Conservation (phyloP, 208 protist species). For the Trypanosoma mega region DNA sequence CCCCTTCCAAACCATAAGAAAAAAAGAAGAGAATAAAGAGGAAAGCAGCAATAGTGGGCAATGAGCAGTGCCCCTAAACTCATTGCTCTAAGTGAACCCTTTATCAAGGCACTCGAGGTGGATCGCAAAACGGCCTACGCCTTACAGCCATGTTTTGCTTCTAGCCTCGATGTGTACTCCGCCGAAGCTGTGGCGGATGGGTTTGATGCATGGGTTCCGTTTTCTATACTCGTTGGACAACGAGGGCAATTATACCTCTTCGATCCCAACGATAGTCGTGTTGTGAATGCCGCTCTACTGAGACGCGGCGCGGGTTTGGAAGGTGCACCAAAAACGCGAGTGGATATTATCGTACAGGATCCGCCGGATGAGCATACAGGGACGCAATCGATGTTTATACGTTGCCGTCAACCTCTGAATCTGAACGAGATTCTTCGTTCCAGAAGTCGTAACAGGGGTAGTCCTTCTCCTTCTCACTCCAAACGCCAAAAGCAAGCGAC, state of each 20-base stretch:
- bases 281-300: constrained; percentile 17
- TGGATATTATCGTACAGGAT: constrained; percentile 11
- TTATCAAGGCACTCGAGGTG: constrained; percentile 5
- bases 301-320: too few relatives aligned
- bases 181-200: neutral
- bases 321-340: neutral
- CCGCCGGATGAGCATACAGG: neutral
- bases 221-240: constrained; percentile 9
- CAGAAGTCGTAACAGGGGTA: neutral
- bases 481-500: too few relatives aligned
- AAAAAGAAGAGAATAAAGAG: too few relatives aligned
- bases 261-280: neutral
- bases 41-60: too few relatives aligned
- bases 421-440: neutral
- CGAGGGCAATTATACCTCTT: constrained; percentile 14
- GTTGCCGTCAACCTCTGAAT: neutral
- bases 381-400: constrained; percentile 14
- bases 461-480: too few relatives aligned
- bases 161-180: constrained; percentile 18
- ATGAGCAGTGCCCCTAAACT: neutral
- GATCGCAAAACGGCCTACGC: constrained; percentile 9
- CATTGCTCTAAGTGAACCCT: constrained; percentile 12
- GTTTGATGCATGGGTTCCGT: constrained; percentile 1
- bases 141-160: constrained; percentile 14
- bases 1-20: too few relatives aligned